Percentiles rank a stretch among this genome's conserved stretches.
Conservation (phyloP, 2,329 filamentous ascomycete genomes). For the Dactylellina cionopaga region DNA sequence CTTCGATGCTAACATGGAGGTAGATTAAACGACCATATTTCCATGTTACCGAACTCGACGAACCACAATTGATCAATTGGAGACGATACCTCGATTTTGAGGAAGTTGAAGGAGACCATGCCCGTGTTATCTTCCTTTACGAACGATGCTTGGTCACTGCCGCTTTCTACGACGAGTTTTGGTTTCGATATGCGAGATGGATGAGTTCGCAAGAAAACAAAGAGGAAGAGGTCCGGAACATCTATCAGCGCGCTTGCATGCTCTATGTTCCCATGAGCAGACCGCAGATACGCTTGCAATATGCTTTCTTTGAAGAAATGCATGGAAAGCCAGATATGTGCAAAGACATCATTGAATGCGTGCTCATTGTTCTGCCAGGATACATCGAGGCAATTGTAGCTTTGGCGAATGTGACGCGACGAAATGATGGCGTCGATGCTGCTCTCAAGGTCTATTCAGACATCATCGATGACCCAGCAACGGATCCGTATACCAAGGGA, state of each 20-base stretch:
- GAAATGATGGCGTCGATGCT: constrained; percentile 82
- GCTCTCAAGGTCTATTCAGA: constrained; percentile 84
- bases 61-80: constrained; percentile 87
- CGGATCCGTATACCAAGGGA: constrained; percentile 83
- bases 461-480: constrained; percentile 77
- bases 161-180: constrained; percentile 96
- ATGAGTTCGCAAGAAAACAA: constrained; percentile 83
- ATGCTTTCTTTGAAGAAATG: constrained; percentile 94
- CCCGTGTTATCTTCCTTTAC: constrained; percentile 82
- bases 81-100: constrained; percentile 96
- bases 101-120: constrained; percentile 81
- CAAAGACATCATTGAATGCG: constrained; percentile 82
- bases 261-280: constrained; percentile 87
- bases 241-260: constrained; percentile 86
- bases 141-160: constrained; percentile 93
- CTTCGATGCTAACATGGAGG: not conserved
- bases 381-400: constrained; percentile 89
- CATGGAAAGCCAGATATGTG: constrained; percentile 79
- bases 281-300: constrained; percentile 85
- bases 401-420: constrained; percentile 84
- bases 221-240: constrained; percentile 88
- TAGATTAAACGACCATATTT: constrained; percentile 92
- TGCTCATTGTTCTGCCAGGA: constrained; percentile 77
- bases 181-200: constrained; percentile 96
- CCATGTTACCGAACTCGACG: constrained; percentile 91